phyloP scores from a whole-genome alignment of 2,329 filamentous ascomycete species.

The Phyllosticta citriasiana region DNA sequence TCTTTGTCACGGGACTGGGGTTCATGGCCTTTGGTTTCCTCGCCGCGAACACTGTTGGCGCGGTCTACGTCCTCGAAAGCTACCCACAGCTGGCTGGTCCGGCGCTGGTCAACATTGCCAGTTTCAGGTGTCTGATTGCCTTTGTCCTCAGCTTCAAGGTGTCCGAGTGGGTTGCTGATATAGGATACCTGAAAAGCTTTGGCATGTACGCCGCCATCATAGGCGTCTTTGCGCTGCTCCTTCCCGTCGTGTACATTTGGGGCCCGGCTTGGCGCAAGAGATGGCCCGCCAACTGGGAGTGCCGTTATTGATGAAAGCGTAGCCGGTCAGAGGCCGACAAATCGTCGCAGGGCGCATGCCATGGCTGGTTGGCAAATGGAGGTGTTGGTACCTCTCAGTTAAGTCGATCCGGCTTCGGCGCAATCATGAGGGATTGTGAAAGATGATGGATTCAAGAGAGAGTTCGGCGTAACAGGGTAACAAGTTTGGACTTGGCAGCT shows the following conservation, averaged over 20 bases:
- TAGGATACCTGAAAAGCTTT: constrained; percentile 19
- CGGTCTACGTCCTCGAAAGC: constrained; percentile 22
- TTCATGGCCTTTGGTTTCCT: constrained; percentile 22
- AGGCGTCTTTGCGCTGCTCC: constrained; percentile 15
- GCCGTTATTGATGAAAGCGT: neutral
- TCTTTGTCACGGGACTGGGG: constrained; percentile 18
- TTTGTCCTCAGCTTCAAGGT: constrained; percentile 20
- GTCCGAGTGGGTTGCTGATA: constrained; percentile 18
- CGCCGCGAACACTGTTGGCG: constrained; percentile 20
- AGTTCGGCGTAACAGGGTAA: no score
- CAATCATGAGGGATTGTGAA: no score
- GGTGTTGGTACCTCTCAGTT: neutral
- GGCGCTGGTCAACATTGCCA: constrained; percentile 22
- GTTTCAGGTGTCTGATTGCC: constrained; percentile 21
- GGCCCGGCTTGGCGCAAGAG: constrained; percentile 5
- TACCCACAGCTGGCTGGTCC: constrained; percentile 23
- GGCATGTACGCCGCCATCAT: constrained; percentile 20
- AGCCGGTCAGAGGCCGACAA: neutral
- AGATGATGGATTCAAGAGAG: no score
- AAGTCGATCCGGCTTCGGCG: no score
- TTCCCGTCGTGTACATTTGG: constrained; percentile 19
- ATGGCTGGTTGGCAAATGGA: neutral
- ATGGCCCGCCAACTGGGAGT: constrained; percentile 1
- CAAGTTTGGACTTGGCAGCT: no score
- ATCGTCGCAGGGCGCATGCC: neutral